Percentiles rank a stretch among this genome's conserved stretches.
Conservation (phyloP, 2,329 filamentous ascomycete genomes). For the Thielaviopsis punctulata region DNA sequence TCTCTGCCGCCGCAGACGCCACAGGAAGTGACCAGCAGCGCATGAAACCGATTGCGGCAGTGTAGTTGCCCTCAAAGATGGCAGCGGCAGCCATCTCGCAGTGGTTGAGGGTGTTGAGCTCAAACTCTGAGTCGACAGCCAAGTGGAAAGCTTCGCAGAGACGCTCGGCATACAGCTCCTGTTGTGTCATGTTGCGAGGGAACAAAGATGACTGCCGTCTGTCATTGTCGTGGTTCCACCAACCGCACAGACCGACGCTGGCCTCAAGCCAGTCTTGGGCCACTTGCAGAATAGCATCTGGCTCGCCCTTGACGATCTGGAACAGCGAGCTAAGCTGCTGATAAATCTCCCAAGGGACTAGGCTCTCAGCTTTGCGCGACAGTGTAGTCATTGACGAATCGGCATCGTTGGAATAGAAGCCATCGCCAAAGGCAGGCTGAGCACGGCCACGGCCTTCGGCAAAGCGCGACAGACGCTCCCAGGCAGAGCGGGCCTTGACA, state of each 20-base stretch:
- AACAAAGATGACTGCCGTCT: conserved; percentile 22
- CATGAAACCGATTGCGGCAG: conserved; percentile 57
- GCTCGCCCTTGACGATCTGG: conserved; percentile 59
- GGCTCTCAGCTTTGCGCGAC: conserved; percentile 64
- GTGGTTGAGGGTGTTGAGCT: conserved; percentile 56
- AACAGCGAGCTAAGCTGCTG: conserved; percentile 70
- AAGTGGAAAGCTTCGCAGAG: conserved; percentile 55
- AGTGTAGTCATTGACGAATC: conserved; percentile 42
- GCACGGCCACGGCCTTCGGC: conserved; percentile 45
- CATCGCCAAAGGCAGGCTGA: conserved; percentile 24
- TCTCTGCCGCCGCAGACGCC: conserved; percentile 61
- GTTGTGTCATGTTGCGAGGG: conserved; percentile 3
- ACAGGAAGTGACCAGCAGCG: conserved; percentile 67
- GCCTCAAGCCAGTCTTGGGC: conserved; percentile 90
- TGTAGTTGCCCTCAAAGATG: conserved; percentile 65
- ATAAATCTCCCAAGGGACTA: conserved; percentile 80
- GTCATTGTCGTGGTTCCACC: conserved; percentile 92
- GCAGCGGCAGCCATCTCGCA: conserved; percentile 71
- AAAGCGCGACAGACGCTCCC: conserved; percentile 57
- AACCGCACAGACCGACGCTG: conserved; percentile 63
- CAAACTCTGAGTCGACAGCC: conserved; percentile 51
- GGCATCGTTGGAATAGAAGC: conserved; percentile 19
- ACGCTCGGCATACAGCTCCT: conserved; percentile 56
- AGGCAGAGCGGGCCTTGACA: conserved; percentile 49
- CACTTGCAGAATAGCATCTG: conserved; percentile 55